phyloP scores from a whole-genome alignment of 306 rosid genomes.

The Sophora flavescens region DNA sequence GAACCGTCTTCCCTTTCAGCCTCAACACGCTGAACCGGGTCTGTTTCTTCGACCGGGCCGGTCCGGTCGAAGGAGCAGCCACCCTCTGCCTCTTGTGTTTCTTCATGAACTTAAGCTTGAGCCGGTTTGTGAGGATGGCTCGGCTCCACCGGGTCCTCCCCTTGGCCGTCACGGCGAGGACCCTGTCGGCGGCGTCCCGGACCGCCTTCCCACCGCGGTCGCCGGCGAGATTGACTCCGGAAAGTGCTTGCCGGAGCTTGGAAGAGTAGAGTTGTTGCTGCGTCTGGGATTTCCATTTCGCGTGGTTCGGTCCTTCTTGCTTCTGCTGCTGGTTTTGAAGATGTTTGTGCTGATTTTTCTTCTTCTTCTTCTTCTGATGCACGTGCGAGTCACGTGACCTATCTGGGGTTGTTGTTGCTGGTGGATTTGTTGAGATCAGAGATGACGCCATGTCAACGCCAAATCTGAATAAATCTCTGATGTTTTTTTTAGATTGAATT shows the following conservation, averaged over 20 bases:
- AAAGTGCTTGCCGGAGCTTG: conserved; percentile 73
- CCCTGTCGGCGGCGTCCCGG: conserved; percentile 86
- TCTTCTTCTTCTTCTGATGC: conserved; percentile 61
- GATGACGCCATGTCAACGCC: conserved; percentile 62
- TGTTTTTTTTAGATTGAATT: background rate
- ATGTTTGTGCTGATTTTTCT: conserved; percentile 57
- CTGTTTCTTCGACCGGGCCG: conserved; percentile 58
- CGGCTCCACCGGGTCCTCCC: conserved; percentile 95
- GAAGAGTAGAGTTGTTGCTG: conserved; percentile 82
- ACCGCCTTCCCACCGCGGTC: conserved; percentile 65
- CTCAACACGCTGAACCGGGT: conserved; percentile 72
- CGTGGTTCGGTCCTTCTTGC: conserved; percentile 45
- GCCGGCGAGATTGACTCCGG: conserved; percentile 55
- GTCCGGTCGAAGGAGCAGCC: conserved; percentile 11
- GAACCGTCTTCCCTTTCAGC: conserved; percentile 73
- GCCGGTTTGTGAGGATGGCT: conserved; percentile 73
- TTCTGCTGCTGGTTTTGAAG: background rate
- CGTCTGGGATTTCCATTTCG: conserved; percentile 74
- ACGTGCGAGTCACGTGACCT: conserved; percentile 61
- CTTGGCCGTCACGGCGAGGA: conserved; percentile 77
- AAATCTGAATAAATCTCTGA: background rate
- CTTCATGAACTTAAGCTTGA: conserved; percentile 81
- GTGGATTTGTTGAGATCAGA: conserved; percentile 65
- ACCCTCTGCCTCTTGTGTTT: conserved; percentile 53
- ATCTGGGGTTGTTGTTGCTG: conserved; percentile 45